phyloP scores from a whole-genome alignment of 306 rosid genomes.

The Leucaena leucocephala region DNA sequence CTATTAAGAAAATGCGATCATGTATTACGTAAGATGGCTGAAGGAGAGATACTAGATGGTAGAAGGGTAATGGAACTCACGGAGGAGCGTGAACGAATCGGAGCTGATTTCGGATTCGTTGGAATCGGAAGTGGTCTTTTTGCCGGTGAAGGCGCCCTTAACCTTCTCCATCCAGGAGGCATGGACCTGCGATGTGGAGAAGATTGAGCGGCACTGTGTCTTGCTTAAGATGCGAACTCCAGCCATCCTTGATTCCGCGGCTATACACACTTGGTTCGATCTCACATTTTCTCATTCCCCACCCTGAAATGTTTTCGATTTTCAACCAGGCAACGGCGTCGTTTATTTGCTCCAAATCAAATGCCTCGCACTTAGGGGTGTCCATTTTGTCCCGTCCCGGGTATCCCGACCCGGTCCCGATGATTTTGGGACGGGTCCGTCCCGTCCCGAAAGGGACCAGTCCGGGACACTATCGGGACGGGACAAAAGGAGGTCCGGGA shows the following conservation, averaged over 20 bases:
- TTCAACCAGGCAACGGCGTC: conserved; percentile 12
- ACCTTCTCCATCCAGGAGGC: conserved; percentile 75
- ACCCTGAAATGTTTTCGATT: background rate
- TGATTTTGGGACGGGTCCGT: too few species aligned
- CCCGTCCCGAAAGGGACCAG: too few species aligned
- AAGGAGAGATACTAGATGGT: background rate
- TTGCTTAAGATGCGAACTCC: conserved; percentile 1
- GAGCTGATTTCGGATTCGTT: conserved; percentile 42
- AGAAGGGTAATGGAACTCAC: conserved; percentile 45
- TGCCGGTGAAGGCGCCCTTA: conserved; percentile 74
- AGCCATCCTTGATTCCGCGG: background rate
- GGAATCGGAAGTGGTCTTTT: conserved; percentile 36
- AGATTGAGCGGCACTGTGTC: conserved; percentile 50
- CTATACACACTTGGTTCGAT: background rate
- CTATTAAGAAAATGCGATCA: background rate
- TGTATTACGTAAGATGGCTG: background rate
- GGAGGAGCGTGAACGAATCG: conserved; percentile 62
- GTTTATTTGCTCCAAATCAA: background rate
- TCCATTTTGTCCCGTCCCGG: too few species aligned
- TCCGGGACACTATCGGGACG: too few species aligned
- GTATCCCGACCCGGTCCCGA: too few species aligned
- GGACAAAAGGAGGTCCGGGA: too few species aligned
- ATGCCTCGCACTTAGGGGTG: too few species aligned
- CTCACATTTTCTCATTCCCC: background rate
- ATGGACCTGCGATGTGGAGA: conserved; percentile 57